These are phyloP conservation scores for Pseudohyphozyma bogoriensis DNA, from an alignment of 768 basidiomycete species.

Conservation along the genomic window DNA sequence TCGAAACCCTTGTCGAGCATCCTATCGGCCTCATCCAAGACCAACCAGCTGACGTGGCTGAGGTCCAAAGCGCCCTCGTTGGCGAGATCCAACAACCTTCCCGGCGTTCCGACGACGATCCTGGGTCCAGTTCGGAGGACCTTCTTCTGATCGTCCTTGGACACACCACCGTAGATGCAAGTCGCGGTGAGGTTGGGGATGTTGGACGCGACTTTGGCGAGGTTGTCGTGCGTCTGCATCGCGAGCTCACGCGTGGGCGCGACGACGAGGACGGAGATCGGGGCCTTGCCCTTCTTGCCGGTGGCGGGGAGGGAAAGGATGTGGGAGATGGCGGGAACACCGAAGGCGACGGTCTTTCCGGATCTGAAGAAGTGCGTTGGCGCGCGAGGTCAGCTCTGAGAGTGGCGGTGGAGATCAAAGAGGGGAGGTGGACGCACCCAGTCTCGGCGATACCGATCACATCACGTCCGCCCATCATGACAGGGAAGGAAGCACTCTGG, in stretches of 20 bases:
- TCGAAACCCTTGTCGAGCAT: slow-evolving; percentile 99
- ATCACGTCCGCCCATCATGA: slow-evolving; percentile 40
- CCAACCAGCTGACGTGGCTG: slow-evolving; percentile 75
- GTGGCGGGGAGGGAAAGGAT: slow-evolving; percentile 39
- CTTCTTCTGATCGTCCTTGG: slow-evolving; percentile 67
- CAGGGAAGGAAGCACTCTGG: slow-evolving; percentile 61
- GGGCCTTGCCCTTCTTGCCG: slow-evolving; percentile 34
- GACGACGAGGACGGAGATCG: slow-evolving; percentile 55
- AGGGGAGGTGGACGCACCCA: slow-evolving; percentile 50
- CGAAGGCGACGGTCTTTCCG: slow-evolving; percentile 94
- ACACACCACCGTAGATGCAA: slow-evolving; percentile 89
- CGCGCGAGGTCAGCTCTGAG: not conserved
- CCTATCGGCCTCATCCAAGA: slow-evolving; percentile 93
- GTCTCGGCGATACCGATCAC: slow-evolving; percentile 96
- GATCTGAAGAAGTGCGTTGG: slow-evolving; percentile 17
- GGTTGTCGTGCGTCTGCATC: slow-evolving; percentile 80
- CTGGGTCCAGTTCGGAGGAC: slow-evolving; percentile 45
- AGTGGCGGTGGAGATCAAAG: not conserved
- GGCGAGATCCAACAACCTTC: slow-evolving; percentile 82
- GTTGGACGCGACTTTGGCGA: slow-evolving; percentile 60
- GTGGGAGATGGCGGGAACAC: slow-evolving; percentile 68
- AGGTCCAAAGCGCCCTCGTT: slow-evolving; percentile 77
- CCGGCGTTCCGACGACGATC: slow-evolving; percentile 91
- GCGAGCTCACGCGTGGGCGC: slow-evolving; percentile 95
- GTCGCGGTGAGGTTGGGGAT: slow-evolving; percentile 64